Conservation (phyloP, 495 filamentous ascomycete species). For the Penicillium riverlandense region DNA sequence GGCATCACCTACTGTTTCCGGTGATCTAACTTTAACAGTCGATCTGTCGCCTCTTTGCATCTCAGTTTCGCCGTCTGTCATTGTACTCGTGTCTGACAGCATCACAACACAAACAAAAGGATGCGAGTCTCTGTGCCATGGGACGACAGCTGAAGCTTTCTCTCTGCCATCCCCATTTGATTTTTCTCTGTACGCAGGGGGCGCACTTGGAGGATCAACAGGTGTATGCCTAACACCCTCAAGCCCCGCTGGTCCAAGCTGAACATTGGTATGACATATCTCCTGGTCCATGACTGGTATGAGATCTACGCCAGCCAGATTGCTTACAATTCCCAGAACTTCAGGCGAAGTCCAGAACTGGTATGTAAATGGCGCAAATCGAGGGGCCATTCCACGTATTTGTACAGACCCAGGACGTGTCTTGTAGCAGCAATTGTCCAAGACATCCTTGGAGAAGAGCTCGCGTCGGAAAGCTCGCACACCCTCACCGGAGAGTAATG, state of each 20-base stretch:
- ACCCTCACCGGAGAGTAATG: conserved; percentile 61
- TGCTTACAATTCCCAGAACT: conserved; percentile 57
- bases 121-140: not conserved
- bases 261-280: conserved; percentile 65
- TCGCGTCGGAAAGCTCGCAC: conserved; percentile 60
- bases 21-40: conserved; percentile 1
- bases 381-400: conserved; percentile 1
- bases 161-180: not conserved
- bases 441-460: conserved; percentile 56
- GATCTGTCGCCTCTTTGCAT: not conserved
- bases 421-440: conserved; percentile 43
- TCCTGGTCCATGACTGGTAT: conserved; percentile 66
- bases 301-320: conserved; percentile 68
- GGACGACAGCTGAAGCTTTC: not conserved
- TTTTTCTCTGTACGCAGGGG: not conserved
- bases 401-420: conserved; percentile 1
- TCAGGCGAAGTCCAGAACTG: conserved; percentile 63
- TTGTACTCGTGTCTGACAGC: not conserved
- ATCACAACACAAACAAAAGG: conserved; percentile 1
- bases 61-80: not conserved
- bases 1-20: not conserved
- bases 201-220: not conserved
- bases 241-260: not conserved
- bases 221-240: not conserved
- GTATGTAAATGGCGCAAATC: conserved; percentile 57